These are phyloP conservation scores for Trichoderma sp. DNA, from an alignment of 2,329 filamentous ascomycete genomes.

Conservation along the genomic window DNA sequence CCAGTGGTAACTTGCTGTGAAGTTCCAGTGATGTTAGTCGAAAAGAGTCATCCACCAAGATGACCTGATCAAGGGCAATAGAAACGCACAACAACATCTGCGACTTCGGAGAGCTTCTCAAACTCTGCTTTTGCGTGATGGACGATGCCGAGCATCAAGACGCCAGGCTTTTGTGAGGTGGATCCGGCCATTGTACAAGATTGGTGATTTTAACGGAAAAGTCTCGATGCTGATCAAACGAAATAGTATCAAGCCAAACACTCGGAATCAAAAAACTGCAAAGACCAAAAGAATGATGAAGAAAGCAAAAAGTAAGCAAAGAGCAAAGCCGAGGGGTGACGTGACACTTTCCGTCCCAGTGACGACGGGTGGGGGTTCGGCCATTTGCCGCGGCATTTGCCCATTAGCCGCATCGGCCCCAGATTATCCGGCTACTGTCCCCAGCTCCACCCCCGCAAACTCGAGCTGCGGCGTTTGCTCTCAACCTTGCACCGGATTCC, in stretches of 20 bases:
- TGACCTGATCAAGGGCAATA: background rate
- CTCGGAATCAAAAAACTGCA: background rate
- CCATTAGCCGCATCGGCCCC: background rate
- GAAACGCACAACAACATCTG: background rate
- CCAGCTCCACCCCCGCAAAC: background rate
- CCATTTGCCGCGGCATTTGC: background rate
- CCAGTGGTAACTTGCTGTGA: background rate
- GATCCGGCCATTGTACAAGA: background rate
- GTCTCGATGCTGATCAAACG: background rate
- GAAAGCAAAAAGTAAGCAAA: background rate
- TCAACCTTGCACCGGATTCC: background rate
- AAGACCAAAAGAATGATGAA: background rate
- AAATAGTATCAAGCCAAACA: background rate
- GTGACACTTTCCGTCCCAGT: background rate
- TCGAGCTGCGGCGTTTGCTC: background rate
- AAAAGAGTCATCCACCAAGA: background rate
- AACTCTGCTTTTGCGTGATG: constrained; percentile 2
- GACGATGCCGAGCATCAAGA: constrained; percentile 3
- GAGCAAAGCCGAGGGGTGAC: background rate
- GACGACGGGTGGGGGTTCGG: background rate
- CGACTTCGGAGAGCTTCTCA: background rate
- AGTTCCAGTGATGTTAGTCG: background rate
- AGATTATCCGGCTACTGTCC: background rate
- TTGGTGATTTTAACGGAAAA: background rate
- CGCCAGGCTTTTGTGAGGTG: constrained; percentile 1